phyloP scores from a whole-genome alignment of 2,329 filamentous ascomycete genomes.

The Cladosporium halotolerans region DNA sequence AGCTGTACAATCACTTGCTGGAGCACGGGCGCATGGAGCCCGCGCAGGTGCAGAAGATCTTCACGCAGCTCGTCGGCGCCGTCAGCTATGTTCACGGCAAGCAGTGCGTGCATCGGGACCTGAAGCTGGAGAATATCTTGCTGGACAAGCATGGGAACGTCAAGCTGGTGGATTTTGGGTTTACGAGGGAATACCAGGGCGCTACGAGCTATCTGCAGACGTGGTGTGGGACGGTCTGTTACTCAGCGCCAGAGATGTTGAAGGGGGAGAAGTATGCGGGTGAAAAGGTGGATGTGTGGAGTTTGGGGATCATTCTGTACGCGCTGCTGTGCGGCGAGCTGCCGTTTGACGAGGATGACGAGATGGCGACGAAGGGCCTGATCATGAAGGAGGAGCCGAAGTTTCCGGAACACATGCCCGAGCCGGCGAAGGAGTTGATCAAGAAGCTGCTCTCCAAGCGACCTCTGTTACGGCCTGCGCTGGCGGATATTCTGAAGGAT shows the following conservation, averaged over 20 bases:
- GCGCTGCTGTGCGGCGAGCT: conserved; percentile 77
- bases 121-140: conserved; percentile 94
- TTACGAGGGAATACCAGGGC: conserved; percentile 94
- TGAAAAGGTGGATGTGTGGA: conserved; percentile 97
- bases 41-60: conserved; percentile 88
- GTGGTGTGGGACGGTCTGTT: conserved; percentile 95
- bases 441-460: conserved; percentile 82
- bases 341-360: conserved; percentile 96
- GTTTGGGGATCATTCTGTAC: conserved; percentile 77
- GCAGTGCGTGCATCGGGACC: conserved; percentile 89
- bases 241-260: conserved; percentile 96
- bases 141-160: conserved; percentile 96
- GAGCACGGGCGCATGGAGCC: conserved; percentile 76
- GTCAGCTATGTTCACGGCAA: conserved; percentile 93
- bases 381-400: conserved; percentile 82
- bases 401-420: conserved; percentile 73
- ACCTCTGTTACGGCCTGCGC: conserved; percentile 70
- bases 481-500: conserved; percentile 81
- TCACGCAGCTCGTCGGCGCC: conserved; percentile 89
- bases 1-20: conserved; percentile 93
- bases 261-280: conserved; percentile 97
- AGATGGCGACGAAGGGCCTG: conserved; percentile 73
- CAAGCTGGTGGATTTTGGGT: conserved; percentile 96
- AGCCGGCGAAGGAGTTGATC: conserved; percentile 71
- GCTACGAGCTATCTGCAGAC: conserved; percentile 92